Conservation (phyloP, 1,284 basidiomycete species). For the Trametes sp. region DNA sequence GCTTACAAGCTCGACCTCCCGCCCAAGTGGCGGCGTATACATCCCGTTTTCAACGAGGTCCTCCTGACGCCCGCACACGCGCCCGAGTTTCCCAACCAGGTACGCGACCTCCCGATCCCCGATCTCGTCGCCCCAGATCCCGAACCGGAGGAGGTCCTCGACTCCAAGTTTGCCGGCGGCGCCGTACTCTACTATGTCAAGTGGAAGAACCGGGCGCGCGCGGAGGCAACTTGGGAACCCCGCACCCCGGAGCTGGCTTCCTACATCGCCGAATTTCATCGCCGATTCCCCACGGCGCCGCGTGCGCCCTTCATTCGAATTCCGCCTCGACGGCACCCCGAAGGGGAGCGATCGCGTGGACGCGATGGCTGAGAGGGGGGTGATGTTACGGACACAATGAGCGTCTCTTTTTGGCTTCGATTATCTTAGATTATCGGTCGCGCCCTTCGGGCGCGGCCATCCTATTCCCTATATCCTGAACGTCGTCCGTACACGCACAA, state of each 20-base stretch:
- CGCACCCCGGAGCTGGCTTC: not conserved
- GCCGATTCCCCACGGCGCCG: constrained; percentile 3
- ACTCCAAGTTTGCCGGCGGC: constrained; percentile 7
- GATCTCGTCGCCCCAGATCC: not conserved
- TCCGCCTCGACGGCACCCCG: not conserved
- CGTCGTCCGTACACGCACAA: too few species aligned
- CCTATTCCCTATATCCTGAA: too few species aligned
- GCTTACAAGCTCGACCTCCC: constrained; percentile 46
- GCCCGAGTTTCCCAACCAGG: not conserved
- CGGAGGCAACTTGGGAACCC: constrained; percentile 25
- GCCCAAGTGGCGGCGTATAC: constrained; percentile 36
- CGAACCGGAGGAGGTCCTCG: constrained; percentile 7
- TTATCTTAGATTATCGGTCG: too few species aligned
- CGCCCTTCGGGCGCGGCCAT: too few species aligned
- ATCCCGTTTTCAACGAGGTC: constrained; percentile 47
- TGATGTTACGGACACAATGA: not conserved
- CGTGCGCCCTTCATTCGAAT: constrained; percentile 1
- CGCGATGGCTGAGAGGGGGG: constrained; percentile 5
- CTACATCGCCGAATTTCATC: constrained; percentile 14
- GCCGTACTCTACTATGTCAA: constrained; percentile 21
- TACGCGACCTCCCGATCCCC: not conserved
- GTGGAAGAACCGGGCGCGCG: constrained; percentile 20
- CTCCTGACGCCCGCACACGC: constrained; percentile 32
- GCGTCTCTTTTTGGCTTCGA: too few species aligned
- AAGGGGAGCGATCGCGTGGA: not conserved